Base-by-base conservation (phyloP, 139 green algal genomes). In the Ostreobium quekettii region DNA sequence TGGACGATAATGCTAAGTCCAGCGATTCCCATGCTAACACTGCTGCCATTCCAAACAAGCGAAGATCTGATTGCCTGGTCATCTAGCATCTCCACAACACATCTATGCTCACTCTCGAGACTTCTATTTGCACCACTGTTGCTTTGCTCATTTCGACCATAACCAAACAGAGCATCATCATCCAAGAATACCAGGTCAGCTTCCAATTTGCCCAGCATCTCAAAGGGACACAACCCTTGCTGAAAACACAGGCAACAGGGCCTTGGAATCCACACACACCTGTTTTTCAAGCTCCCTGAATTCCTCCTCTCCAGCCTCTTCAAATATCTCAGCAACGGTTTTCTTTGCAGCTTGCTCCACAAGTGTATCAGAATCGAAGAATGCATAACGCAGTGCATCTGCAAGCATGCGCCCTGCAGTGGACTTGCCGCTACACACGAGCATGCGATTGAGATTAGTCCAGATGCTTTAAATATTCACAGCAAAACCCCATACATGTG, bases 321-420 rank as follows among this genome's bases (percentile, higher is more conserved):
- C 80, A 53, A 96, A 96, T 29, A 96, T 91, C 28, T 88, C 72
- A 4, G 74, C 30, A 6, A 95, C 76, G 3, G 78, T 76, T 3
- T 74, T 77, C 2, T 83, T 66, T 28, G 86, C 68, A 24, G 82
- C 72, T 61, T 80, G 38, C 78, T 93, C 87, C 47, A 96, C 85
- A 29, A 94, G 69, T 1, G 30, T 42, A 66, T 96, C 89, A 3
- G 82, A 86, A 82, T 96, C 90, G 47, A 96, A 89, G 62, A 91
- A 92, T 4, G 76, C 82, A 73, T 96, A 96, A 19, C 70, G 60
- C 11, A 89, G 71, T 2, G 74, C 74, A 30, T 74, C 59, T 24
- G 60, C 68, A 15, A 90, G 24, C 4, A 86, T 59, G 36, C 74
- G 72, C 64, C 82, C 82, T 6, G 85, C 71, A 1, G 79, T 85